Base-by-base conservation (phyloP, 805 yeast genomes). In the Suhomyces faveliae region DNA sequence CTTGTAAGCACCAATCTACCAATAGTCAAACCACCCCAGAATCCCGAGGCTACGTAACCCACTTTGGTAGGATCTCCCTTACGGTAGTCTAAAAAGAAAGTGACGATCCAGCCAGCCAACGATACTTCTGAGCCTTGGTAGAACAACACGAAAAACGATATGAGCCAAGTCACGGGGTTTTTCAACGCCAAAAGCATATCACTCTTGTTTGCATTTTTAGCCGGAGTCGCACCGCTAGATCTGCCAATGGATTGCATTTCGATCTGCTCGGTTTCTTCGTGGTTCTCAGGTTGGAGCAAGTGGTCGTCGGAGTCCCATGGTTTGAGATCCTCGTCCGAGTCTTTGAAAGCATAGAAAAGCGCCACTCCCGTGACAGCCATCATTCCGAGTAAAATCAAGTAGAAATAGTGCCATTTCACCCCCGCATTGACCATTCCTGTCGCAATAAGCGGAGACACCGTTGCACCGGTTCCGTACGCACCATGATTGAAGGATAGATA, bases 61-160 rank as follows among this genome's bases (percentile, higher is more conserved):
- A 81, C 78, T 17, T 68, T 60, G 1, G 68, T 55, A 25, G 68
- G 68, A 42, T 70, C 66, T 13, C 81, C 81, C 12, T 73, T 64
- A 48, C 86, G 76, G 45, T 81, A 77, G 21, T 74, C 77, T 37
- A 81, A 68, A 47, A 86, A 64, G 56, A 77, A 86, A 2, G 89
- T 80, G 41, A 81, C 81, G 15, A 81, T 67, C 90, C 91, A 85
- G 2, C 89, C 84, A 1, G 85, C 89, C 50, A 85, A 65, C 1
- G 85, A 66, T 22, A 85, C 84, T 60, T 85, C 91, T 2, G 81
- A 78, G 5, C 91, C 92, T 54, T 84, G 78, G 57, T 86, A 85
- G 43, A 80, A 71, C 54, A 85, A 77, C 21, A 84, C 68, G 55
- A 77, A 81, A 1, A 72, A 53, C 5, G 89, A 72, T 51, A 82